Evolutionary conservation across 148 eudicot genomes (phyloP), one percentile per base, ranked within the genome.

Genomic region (Polygonum maritimum): DNA sequence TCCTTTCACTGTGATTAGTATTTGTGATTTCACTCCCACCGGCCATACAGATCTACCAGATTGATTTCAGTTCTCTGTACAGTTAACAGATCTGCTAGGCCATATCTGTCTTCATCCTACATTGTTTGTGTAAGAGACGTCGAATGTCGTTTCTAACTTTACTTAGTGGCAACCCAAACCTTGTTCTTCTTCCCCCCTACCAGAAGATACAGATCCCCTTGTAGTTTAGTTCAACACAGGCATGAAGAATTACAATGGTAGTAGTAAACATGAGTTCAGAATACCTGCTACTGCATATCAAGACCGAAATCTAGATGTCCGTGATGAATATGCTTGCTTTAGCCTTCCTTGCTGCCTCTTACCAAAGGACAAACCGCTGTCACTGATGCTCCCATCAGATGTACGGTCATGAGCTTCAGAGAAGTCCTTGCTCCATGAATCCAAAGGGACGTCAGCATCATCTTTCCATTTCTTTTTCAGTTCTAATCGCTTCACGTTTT

Each of bases 311-410:
- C 70, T 63, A 63, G 70, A 63, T 31, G 35, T 7, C 33, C 21
- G 21, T 57, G 70, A 35, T 57, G 70, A 35, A 63, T 63, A 11
- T 35, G 45, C 45, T 67, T 39, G 39, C 35, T 63, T 63, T 33
- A 13, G 6, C 3, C 44, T 67, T 7, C 71, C 21, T 67, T 83
- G 80, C 21, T 74, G 84, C 80, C 88, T 86, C 76, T 82, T 87
- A 44, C 83, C 85, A 47, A 88, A 58, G 5, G 87, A 73, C 80
- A 92, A 77, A 76, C 93, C 91, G 76, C 98, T 92, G 84, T 94
- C 98, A 48, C 98, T 94, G 40, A 88, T 78, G 83, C 96, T 90
- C 13, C 97, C 98, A 76, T 87, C 88, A 1, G 78, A 69, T 65
- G 85, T 79, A 63, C 84, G 76, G 16, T 88, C 92, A 36, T 83